A percentile compares a stretch with the other conserved stretches of the same genome.
Evolutionary conservation across 495 filamentous ascomycete species (phyloP).

Genomic region (Ascobolus immersus): DNA sequence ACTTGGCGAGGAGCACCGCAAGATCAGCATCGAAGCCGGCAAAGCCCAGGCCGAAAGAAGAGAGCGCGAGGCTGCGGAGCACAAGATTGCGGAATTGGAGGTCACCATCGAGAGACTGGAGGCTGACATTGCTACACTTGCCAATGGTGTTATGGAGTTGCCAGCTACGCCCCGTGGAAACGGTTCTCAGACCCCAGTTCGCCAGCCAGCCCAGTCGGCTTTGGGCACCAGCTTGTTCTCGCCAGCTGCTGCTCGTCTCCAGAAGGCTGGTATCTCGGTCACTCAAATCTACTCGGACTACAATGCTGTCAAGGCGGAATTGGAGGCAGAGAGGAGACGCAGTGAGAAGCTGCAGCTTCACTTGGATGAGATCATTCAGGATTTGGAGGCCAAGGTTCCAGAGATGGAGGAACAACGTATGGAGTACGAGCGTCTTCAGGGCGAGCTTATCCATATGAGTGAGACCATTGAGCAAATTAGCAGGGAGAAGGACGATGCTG

Average conservation of each 20-base stretch:
- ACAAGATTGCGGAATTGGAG: conserved; percentile 49
- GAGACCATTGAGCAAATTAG: conserved; percentile 33
- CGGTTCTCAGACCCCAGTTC: conserved; percentile 26
- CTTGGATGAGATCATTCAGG: conserved; percentile 51
- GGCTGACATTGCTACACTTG: conserved; percentile 14
- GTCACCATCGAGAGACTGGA: conserved; percentile 42
- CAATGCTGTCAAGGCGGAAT: conserved; percentile 30
- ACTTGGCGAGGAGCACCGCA: conserved; percentile 53
- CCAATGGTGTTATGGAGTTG: conserved; percentile 13
- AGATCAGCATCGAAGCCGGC: conserved; percentile 56
- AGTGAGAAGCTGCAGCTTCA: conserved; percentile 44
- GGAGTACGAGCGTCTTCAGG: conserved; percentile 40
- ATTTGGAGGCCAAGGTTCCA: conserved; percentile 41
- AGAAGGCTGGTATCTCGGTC: conserved; percentile 31
- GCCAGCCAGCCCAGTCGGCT: conserved; percentile 16
- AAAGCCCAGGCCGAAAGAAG: conserved; percentile 47
- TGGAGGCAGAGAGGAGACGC: conserved; percentile 40
- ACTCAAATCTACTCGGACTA: conserved; percentile 47
- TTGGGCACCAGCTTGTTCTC: conserved; percentile 22
- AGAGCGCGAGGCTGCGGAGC: conserved; percentile 43
- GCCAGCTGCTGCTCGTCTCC: conserved; percentile 27
- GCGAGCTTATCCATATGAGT: conserved; percentile 60
- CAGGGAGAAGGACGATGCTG: conserved; percentile 30
- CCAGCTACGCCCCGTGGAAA: conserved; percentile 30
- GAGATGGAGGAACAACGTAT: conserved; percentile 40